These are phyloP conservation scores for Lipomyces chichibuensis DNA, from an alignment of 805 yeast species.

Conservation along the genomic window DNA sequence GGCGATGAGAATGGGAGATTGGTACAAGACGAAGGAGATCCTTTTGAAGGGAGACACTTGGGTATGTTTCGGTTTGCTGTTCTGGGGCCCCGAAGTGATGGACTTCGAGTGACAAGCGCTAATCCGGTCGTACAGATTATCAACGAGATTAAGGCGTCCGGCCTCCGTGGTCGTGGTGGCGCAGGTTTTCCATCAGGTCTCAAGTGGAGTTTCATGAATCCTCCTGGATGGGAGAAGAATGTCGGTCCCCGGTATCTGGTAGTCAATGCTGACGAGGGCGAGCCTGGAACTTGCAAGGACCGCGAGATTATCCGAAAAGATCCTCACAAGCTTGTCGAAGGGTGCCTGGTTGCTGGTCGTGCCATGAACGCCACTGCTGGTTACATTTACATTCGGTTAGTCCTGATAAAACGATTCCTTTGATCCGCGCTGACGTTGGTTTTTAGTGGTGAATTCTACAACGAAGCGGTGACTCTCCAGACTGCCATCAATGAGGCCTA, in stretches of 20 bases:
- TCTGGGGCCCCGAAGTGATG: not conserved
- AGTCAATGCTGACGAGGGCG: conserved; percentile 93
- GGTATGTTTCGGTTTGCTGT: conserved; percentile 41
- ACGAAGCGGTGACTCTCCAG: conserved; percentile 75
- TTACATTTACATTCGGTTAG: conserved; percentile 73
- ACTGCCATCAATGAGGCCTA: conserved; percentile 87
- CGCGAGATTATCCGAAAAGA: conserved; percentile 89
- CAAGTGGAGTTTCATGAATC: conserved; percentile 93
- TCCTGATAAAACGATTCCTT: not conserved
- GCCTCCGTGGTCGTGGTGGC: conserved; percentile 90
- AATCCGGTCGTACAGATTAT: conserved; percentile 51
- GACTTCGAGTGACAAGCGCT: not conserved
- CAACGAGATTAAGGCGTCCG: conserved; percentile 81
- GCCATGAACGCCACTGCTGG: conserved; percentile 95
- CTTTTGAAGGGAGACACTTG: conserved; percentile 81
- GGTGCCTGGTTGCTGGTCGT: conserved; percentile 86
- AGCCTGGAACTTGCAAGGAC: conserved; percentile 93
- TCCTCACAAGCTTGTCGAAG: conserved; percentile 89
- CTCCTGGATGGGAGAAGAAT: conserved; percentile 93
- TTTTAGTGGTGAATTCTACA: conserved; percentile 75
- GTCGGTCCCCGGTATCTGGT: conserved; percentile 80
- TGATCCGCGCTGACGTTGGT: too few species aligned
- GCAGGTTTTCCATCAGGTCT: conserved; percentile 92
- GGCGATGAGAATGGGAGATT: conserved; percentile 81
- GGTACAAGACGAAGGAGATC: conserved; percentile 90